Evolutionary conservation across 768 basidiomycete species (phyloP), one percentile per base, ranked within the genome.

Genomic region (Neoboletus subvelutipes): DNA sequence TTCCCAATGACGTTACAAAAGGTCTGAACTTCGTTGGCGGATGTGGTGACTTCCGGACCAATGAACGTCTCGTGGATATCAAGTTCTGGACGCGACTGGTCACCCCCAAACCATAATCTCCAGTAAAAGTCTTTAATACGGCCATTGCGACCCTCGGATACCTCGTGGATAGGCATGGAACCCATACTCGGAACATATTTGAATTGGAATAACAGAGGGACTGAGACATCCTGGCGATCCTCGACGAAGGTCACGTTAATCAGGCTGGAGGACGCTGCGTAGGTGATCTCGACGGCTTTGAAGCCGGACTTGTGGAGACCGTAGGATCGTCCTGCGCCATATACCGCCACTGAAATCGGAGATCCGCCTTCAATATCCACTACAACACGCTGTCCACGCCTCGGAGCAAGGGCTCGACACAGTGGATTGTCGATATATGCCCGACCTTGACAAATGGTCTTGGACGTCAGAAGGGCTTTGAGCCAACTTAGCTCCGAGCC

Each of bases 81-180:
- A 59, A 98, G 85, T n/a, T 81, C 73, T 11, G 94, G 90, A 26
- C 98, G 79, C 2, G 71, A 71, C 63, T 88, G 83, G 58, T 90
- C 78, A 67, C 94, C 93, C 37, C 97, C 94, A 70, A 94, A 96
- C 97, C 97, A 98, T 34, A 98, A 76, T 70, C 87, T 87, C 97
- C 97, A 99, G 78, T 99, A 99, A 71, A 98, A 98, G 64, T 90
- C 84, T 76, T 97, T 98, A 77, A 98, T 95, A 59, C 90, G 85
- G 53, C 78, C 79, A 76, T 96, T 98, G 63, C 95, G 87, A 58
- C 82, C 90, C 10, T 82, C 79, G 5, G 85, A 83, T 55, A 96
- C 75, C 71, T 98, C 97, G 67, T 96, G 95, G 63, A 99, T 94
- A 24, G 97, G 94, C 2, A 90, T 88, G 59, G 81, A 97, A 41